A percentile compares a stretch with the other conserved stretches of the same genome.
Evolutionary conservation across 805 yeast species (phyloP).

Genomic region (Lipomyces lipofer): DNA sequence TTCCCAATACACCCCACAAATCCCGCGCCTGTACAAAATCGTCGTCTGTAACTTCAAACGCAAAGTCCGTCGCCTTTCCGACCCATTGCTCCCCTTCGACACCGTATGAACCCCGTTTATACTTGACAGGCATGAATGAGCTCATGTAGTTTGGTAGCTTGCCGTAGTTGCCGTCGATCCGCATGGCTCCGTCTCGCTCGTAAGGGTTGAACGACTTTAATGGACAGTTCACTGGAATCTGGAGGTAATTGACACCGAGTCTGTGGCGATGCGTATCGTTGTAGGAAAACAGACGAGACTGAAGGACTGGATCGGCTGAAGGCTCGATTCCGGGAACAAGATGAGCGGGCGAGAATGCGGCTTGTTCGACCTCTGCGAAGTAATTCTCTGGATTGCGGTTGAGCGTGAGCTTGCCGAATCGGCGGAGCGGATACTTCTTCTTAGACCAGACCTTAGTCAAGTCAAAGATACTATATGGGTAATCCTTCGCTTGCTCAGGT

Average conservation of each 20-base stretch:
- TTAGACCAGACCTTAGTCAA: constrained; percentile 63
- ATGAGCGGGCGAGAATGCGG: constrained; percentile 72
- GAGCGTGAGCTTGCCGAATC: constrained; percentile 55
- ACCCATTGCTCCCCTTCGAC: constrained; percentile 77
- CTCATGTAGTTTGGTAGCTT: constrained; percentile 49
- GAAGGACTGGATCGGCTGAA: constrained; percentile 75
- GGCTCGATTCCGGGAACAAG: constrained; percentile 75
- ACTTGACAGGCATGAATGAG: constrained; percentile 31
- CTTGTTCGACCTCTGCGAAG: constrained; percentile 53
- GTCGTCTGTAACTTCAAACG: constrained; percentile 51
- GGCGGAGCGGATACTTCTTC: constrained; percentile 54
- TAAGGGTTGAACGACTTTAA: constrained; percentile 42
- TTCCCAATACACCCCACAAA: constrained; percentile 77
- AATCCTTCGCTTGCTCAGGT: constrained; percentile 55
- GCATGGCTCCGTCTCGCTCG: constrained; percentile 65
- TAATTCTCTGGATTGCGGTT: constrained; percentile 59
- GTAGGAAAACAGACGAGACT: constrained; percentile 73
- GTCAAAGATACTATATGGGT: constrained; percentile 51
- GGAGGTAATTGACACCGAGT: constrained; percentile 67
- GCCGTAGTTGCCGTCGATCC: constrained; percentile 50
- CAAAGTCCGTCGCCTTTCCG: constrained; percentile 78
- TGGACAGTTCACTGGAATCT: constrained; percentile 71
- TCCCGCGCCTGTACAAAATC: constrained; percentile 78
- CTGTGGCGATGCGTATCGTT: constrained; percentile 77
- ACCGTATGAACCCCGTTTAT: constrained; percentile 33